Percentiles rank a stretch among this genome's conserved stretches.
phyloP scores from a whole-genome alignment of 331 rosid genomes.

The Ulmus americana region DNA sequence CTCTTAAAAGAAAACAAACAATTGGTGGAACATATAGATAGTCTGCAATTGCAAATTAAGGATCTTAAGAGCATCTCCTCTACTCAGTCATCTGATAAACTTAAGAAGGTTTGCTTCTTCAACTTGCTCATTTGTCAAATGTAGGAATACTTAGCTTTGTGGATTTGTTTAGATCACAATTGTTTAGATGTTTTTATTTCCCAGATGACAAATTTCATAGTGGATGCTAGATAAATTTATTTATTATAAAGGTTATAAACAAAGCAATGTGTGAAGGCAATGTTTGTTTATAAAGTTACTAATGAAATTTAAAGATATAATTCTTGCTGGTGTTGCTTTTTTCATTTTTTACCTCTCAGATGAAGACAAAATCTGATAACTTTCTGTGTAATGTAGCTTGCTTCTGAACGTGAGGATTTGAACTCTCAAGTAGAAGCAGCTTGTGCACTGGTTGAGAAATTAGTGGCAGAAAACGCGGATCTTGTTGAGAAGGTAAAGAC shows the following conservation, averaged over 20 bases:
- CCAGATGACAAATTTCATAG: background rate
- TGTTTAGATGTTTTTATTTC: slow-evolving; percentile 1
- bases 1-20: slow-evolving; percentile 60
- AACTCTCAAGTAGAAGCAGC: slow-evolving; percentile 71
- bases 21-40: slow-evolving; percentile 47
- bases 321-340: background rate
- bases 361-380: background rate
- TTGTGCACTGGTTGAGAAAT: slow-evolving; percentile 49
- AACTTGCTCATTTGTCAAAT: slow-evolving; percentile 16
- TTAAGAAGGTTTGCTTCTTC: slow-evolving; percentile 51
- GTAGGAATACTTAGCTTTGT: background rate
- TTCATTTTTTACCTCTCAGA: background rate
- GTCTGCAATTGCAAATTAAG: slow-evolving; percentile 54
- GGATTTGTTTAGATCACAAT: slow-evolving; percentile 8
- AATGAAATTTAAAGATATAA: background rate
- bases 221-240: background rate
- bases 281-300: background rate
- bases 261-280: background rate
- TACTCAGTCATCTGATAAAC: slow-evolving; percentile 31
- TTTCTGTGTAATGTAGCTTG: slow-evolving; percentile 19
- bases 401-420: slow-evolving; percentile 37
- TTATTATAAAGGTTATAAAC: background rate
- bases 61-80: slow-evolving; percentile 46
- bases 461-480: slow-evolving; percentile 67
- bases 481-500: slow-evolving; percentile 83